These are phyloP conservation scores for Actinomortierella wolfii DNA, from an alignment of 371 early-diverging fungal species.

Conservation along the genomic window DNA sequence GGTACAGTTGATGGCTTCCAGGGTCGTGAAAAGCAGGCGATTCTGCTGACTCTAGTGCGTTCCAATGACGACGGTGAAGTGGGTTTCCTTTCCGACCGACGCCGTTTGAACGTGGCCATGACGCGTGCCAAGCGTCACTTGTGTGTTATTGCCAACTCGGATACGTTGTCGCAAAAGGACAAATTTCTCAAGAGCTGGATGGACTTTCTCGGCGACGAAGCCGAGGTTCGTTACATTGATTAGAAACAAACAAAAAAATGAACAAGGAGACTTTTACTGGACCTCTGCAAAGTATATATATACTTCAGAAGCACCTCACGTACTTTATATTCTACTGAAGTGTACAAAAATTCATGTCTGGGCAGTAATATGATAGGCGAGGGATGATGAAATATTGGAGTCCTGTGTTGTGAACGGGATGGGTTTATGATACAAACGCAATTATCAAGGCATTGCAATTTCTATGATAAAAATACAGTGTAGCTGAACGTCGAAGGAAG, in stretches of 20 bases:
- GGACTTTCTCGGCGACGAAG: slow-evolving; percentile 56
- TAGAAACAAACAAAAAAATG: slow-evolving; percentile 9
- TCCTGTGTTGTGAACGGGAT: too few relatives aligned
- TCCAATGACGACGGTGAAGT: slow-evolving; percentile 81
- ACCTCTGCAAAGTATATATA: too few relatives aligned
- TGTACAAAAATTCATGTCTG: too few relatives aligned
- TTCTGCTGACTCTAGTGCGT: slow-evolving; percentile 87
- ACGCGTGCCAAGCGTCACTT: slow-evolving; percentile 91
- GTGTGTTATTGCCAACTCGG: slow-evolving; percentile 84
- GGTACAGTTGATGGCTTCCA: slow-evolving; percentile 96
- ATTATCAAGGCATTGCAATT: too few relatives aligned
- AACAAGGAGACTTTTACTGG: too few relatives aligned
- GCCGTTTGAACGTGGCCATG: slow-evolving; percentile 93
- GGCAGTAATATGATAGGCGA: too few relatives aligned
- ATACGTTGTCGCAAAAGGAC: slow-evolving; percentile 61
- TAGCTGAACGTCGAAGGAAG: too few relatives aligned
- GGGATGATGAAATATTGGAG: too few relatives aligned
- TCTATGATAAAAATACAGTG: too few relatives aligned
- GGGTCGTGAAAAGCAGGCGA: slow-evolving; percentile 94
- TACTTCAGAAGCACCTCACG: too few relatives aligned
- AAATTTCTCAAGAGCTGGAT: slow-evolving; percentile 63
- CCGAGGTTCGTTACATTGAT: slow-evolving; percentile 62
- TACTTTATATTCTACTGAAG: too few relatives aligned
- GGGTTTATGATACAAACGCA: too few relatives aligned
- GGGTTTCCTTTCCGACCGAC: slow-evolving; percentile 88